Conservation (phyloP, 768 basidiomycete species). For the Auriscalpium microsporum region DNA sequence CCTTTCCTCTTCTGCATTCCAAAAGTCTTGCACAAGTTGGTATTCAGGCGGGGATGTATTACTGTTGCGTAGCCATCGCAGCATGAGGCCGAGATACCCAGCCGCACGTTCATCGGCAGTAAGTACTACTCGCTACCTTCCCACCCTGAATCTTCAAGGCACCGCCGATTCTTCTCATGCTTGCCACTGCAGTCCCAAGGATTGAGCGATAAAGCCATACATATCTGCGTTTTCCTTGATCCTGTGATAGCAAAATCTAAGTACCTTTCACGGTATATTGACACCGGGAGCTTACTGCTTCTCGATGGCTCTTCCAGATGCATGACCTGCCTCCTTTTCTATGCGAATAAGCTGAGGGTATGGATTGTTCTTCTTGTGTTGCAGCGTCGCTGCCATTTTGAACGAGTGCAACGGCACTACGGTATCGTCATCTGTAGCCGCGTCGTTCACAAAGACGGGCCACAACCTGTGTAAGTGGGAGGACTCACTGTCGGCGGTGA, state of each 20-base stretch:
- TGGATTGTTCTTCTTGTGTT: slow-evolving; percentile 55
- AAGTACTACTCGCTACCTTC: too few species aligned
- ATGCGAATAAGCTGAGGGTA: slow-evolving; percentile 70
- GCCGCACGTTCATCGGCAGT: too few species aligned
- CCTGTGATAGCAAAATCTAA: slow-evolving; percentile 25
- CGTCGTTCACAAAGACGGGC: not conserved
- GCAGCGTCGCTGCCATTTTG: slow-evolving; percentile 74
- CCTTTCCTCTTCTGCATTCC: too few species aligned
- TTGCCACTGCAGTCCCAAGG: slow-evolving; percentile 38
- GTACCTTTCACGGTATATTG: not conserved
- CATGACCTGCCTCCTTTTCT: slow-evolving; percentile 75
- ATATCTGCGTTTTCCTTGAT: slow-evolving; percentile 72
- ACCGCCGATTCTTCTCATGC: not conserved
- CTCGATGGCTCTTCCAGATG: slow-evolving; percentile 69
- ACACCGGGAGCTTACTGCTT: slow-evolving; percentile 37
- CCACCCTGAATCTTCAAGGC: too few species aligned
- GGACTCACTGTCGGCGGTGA: slow-evolving; percentile 70
- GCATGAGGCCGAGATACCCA: too few species aligned
- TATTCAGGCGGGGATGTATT: too few species aligned
- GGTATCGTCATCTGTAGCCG: slow-evolving; percentile 61
- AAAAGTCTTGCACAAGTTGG: too few species aligned
- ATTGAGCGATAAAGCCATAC: slow-evolving; percentile 67
- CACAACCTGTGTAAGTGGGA: not conserved
- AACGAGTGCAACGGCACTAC: slow-evolving; percentile 82
- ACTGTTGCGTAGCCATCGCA: too few species aligned